phyloP scores from a whole-genome alignment of 192 early-diverging fungal genomes.

The Chytriomyces confervae region DNA sequence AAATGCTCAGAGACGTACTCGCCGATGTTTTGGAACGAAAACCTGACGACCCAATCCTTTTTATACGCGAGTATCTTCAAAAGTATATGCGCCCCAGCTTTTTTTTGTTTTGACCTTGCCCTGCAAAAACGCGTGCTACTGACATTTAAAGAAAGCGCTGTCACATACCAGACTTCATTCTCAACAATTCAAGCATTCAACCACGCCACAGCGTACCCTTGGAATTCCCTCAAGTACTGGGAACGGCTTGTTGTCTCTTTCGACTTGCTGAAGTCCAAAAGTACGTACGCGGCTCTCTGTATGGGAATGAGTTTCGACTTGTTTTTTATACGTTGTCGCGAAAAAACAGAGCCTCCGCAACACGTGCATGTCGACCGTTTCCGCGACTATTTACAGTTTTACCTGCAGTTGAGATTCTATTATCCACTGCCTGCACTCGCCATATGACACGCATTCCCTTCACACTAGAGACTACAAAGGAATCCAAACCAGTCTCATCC shows the following conservation, averaged over 20 bases:
- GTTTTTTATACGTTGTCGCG: neutral
- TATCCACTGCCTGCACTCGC: no score
- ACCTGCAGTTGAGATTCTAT: no score
- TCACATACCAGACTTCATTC: conserved; percentile 3
- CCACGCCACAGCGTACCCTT: neutral
- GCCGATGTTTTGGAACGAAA: conserved; percentile 14
- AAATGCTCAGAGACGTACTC: conserved; percentile 20
- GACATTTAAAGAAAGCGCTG: conserved; percentile 9
- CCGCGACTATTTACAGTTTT: neutral
- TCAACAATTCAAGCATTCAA: conserved; percentile 25
- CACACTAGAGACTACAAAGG: neutral
- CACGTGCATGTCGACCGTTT: neutral
- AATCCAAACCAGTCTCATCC: conserved; percentile 4
- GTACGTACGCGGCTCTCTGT: neutral
- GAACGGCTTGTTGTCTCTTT: conserved; percentile 4
- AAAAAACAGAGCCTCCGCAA: neutral
- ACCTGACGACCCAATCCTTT: conserved; percentile 28
- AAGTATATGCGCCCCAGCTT: conserved; percentile 5
- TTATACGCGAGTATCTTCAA: conserved; percentile 28
- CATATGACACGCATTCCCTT: no score
- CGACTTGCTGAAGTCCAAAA: conserved; percentile 17
- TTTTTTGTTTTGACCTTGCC: neutral
- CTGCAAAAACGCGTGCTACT: neutral
- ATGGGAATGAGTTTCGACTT: neutral
- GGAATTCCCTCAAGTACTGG: conserved; percentile 18